Percentiles rank a stretch among this genome's conserved stretches.
phyloP scores from a whole-genome alignment of 495 filamentous ascomycete genomes.

The Talaromyces proteolyticus region DNA sequence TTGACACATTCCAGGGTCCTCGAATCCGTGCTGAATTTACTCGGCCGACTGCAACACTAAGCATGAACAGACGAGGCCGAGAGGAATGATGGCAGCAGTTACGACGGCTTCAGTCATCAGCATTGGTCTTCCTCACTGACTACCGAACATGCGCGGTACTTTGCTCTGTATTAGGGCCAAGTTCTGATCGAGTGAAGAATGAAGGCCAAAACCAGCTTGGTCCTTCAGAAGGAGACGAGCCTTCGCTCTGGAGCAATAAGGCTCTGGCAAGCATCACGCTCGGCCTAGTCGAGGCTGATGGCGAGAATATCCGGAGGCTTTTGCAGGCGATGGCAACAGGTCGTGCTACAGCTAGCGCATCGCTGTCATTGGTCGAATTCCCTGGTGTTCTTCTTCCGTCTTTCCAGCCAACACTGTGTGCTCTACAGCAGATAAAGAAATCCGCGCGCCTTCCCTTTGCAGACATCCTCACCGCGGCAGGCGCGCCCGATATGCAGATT shows the following conservation, averaged over 20 bases:
- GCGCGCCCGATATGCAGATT: conserved; percentile 19
- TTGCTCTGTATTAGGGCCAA: conserved; percentile 40
- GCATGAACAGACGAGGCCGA: conserved; percentile 10
- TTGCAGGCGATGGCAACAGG: no score
- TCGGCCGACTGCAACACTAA: background rate
- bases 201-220: conserved; percentile 13
- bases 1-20: background rate
- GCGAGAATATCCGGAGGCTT: conserved; percentile 8
- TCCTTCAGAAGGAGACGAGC: background rate
- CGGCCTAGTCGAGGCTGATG: background rate
- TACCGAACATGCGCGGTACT: conserved; percentile 44
- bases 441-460: conserved; percentile 51
- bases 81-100: conserved; percentile 56
- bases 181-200: conserved; percentile 5
- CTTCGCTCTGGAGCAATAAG: background rate
- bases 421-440: conserved; percentile 53
- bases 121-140: conserved; percentile 53
- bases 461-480: conserved; percentile 45
- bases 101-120: conserved; percentile 49
- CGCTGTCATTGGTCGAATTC: conserved; percentile 60
- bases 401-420: conserved; percentile 61
- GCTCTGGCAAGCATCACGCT: background rate
- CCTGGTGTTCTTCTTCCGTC: conserved; percentile 61
- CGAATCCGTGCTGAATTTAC: background rate
- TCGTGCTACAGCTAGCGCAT: no score